A percentile compares a stretch with the other conserved stretches of the same genome.
These are phyloP conservation scores for Mangifera indica DNA, from an alignment of 345 rosid genomes.

Conservation along the genomic window DNA sequence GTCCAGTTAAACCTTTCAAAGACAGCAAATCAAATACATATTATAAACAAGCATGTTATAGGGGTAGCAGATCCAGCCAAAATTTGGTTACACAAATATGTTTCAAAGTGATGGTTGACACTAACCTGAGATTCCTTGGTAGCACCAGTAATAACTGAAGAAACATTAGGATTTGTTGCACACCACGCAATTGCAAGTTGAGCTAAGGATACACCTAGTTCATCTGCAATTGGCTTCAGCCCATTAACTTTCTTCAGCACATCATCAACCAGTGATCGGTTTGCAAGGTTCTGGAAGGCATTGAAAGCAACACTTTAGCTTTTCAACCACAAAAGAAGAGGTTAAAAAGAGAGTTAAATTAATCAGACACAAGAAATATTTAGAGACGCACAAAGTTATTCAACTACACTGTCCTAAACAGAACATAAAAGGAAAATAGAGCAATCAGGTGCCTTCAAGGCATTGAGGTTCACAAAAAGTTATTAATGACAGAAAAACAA, in stretches of 20 bases:
- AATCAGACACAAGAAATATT: neutral
- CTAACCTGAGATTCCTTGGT: slow-evolving; percentile 95
- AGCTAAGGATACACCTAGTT: slow-evolving; percentile 88
- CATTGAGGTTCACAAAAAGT: neutral
- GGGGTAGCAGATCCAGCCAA: neutral
- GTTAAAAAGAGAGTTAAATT: neutral
- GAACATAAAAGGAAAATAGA: neutral
- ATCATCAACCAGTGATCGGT: slow-evolving; percentile 84
- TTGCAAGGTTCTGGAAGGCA: slow-evolving; percentile 75
- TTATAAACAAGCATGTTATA: neutral
- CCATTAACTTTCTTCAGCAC: slow-evolving; percentile 88
- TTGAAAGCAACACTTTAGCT: slow-evolving; percentile 1
- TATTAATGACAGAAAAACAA: neutral
- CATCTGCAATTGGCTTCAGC: slow-evolving; percentile 96
- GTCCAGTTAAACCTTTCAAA: neutral
- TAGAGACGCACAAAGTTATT: neutral
- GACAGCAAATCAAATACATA: neutral
- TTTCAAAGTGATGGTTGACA: slow-evolving; percentile 3
- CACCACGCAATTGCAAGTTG: slow-evolving; percentile 99
- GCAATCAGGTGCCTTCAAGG: neutral
- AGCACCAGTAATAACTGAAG: slow-evolving; percentile 95
- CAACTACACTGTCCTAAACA: neutral
- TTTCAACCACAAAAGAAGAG: neutral
- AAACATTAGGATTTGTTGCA: slow-evolving; percentile 93
- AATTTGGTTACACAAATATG: neutral